phyloP scores from a whole-genome alignment of 805 yeast genomes.

The Candida parachauliodes region DNA sequence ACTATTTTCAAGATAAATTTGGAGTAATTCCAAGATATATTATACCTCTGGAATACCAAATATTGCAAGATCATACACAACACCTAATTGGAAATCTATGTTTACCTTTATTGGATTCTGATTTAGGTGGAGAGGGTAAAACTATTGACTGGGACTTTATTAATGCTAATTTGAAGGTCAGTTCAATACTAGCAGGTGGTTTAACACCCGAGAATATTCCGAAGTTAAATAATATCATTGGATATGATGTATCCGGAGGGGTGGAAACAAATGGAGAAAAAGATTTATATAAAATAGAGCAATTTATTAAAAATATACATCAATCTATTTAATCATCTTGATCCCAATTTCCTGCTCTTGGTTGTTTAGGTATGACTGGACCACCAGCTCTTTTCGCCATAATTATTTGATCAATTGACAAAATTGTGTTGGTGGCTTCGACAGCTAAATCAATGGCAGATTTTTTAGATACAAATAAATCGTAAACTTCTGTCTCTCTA shows the following conservation, averaged over 20 bases:
- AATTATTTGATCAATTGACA: conserved; percentile 93
- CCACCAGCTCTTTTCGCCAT: conserved; percentile 99
- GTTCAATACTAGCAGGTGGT: conserved; percentile 81
- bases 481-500: conserved; percentile 65
- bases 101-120: conserved; percentile 76
- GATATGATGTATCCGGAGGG: conserved; percentile 95
- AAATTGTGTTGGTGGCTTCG: conserved; percentile 87
- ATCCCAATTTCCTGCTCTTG: conserved; percentile 94
- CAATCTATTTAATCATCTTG: conserved; percentile 89
- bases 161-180: conserved; percentile 34
- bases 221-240: conserved; percentile 58
- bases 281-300: conserved; percentile 58
- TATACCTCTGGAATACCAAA: conserved; percentile 48
- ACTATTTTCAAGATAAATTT: conserved; percentile 33
- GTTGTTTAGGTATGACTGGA: conserved; percentile 82
- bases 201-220: conserved; percentile 70
- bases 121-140: conserved; percentile 88
- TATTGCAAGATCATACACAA: conserved; percentile 19
- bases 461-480: conserved; percentile 72
- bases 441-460: conserved; percentile 92
- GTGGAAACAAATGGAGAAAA: conserved; percentile 75
- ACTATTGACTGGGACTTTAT: conserved; percentile 63
- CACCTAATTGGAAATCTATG: conserved; percentile 13
- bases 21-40: conserved; percentile 77
- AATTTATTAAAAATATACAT: conserved; percentile 45